Evolutionary conservation across 2,329 filamentous ascomycete genomes (phyloP).

Genomic region (Cladosporium sp.): DNA sequence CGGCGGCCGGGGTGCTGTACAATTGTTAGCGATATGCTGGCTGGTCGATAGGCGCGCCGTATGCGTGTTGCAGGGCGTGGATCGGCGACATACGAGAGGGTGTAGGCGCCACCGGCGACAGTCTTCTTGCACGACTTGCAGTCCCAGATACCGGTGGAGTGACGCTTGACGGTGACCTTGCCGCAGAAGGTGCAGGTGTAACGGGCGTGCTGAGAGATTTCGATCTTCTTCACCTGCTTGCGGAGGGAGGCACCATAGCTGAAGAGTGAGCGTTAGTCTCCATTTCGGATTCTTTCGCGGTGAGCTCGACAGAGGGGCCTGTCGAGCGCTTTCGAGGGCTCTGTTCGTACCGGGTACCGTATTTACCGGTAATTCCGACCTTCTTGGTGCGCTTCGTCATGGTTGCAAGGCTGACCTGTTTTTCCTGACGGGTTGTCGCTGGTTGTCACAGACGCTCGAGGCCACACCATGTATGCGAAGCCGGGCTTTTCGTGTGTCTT

Average conservation of each 20-base stretch:
- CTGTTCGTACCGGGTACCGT: constrained; percentile 77
- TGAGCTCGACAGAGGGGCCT: neutral
- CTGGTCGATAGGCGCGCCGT: neutral
- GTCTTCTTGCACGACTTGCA: constrained; percentile 95
- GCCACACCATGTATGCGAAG: constrained; percentile 1
- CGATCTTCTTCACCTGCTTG: constrained; percentile 99
- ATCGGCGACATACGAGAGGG: constrained; percentile 73
- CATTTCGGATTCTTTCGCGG: neutral
- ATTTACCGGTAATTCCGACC: constrained; percentile 98
- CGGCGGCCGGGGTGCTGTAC: constrained; percentile 78
- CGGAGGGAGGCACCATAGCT: constrained; percentile 99
- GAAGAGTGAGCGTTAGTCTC: constrained; percentile 10
- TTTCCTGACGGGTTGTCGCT: constrained; percentile 11
- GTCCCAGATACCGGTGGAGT: constrained; percentile 92
- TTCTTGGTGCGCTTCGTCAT: constrained; percentile 97
- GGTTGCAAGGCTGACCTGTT: constrained; percentile 42
- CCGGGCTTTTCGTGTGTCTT: constrained; percentile 8
- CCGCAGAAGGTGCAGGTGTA: constrained; percentile 99
- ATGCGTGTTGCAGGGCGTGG: constrained; percentile 57
- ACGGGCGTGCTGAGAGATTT: constrained; percentile 96
- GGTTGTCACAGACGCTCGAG: constrained; percentile 9
- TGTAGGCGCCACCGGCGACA: constrained; percentile 88
- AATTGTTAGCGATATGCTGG: constrained; percentile 10
- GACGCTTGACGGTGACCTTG: constrained; percentile 71
- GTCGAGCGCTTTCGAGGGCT: constrained; percentile 9